Evolutionary conservation across 2,329 filamentous ascomycete genomes (phyloP), one percentile per base, ranked within the genome.

Genomic region (Fusarium praegraminearum): DNA sequence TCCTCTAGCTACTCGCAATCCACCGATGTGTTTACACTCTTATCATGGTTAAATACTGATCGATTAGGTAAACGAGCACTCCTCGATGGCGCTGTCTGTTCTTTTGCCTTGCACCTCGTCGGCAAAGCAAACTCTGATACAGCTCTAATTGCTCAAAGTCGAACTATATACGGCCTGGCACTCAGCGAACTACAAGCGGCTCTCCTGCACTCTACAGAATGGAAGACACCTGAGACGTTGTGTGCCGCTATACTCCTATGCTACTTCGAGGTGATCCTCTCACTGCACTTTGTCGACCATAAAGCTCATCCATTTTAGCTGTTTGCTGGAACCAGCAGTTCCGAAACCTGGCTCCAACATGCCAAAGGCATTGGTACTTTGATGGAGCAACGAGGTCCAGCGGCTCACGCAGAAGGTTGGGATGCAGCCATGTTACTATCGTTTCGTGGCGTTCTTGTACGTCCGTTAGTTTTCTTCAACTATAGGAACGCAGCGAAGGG

Each of bases 221-320:
- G 81, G 81, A 78, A 74, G 62, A 72, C 78, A 16, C 73, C 79
- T 2, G 81, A 82, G 70, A 83, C 81, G n/a, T 70, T 82, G 28
- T 82, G 79, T 54, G 73, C 83, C 3, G 76, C 80, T 45, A 81
- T 82, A 69, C 66, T 83, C 40, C 69, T 82, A 41, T 80, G 80
- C 55, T 70, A 80, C 18, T 82, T 78, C 35, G 81, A 82, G 77
- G 79, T 81, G 73, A 49, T 65, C 33, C 26, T 51, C 18, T 44
- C 43, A 8, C 24, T 28, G 20, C 15, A 30, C 32, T 22, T 20
- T 46, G 26, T 30, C 47, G 28, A 28, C 45, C 35, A 61, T 46
- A 57, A 47, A 55, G 52, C 68, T 73, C 46, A 73, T 66, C 12
- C 11, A 36, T 40, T 26, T 33, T 47, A 82, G 80, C 71, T 82